These are phyloP conservation scores for Diplocarpon mali DNA, from an alignment of 2,329 filamentous ascomycete species.

Conservation along the genomic window DNA sequence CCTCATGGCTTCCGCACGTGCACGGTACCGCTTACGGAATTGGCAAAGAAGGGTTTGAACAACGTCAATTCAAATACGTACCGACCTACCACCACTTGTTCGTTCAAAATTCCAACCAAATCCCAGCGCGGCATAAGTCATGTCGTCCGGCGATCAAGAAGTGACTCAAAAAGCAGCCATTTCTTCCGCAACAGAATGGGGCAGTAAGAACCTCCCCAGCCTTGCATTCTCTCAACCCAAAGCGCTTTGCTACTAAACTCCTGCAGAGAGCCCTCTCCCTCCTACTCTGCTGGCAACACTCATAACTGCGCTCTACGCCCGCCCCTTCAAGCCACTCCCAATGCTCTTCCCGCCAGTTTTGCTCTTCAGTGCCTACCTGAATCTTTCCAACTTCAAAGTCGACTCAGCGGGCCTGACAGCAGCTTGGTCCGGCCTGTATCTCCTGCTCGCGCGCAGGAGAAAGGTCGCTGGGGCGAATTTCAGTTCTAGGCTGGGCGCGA, in stretches of 20 bases:
- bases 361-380: conserved; percentile 55
- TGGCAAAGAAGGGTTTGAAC: no score
- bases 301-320: conserved; percentile 53
- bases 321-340: conserved; percentile 54
- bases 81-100: no score
- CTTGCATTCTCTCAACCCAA: neutral
- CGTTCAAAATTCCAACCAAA: neutral
- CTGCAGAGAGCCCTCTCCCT: conserved; percentile 50
- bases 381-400: conserved; percentile 48
- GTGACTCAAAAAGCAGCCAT: conserved; percentile 31
- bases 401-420: conserved; percentile 53
- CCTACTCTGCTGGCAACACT: conserved; percentile 54
- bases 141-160: conserved; percentile 17
- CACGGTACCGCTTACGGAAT: no score
- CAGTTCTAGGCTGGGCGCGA: conserved; percentile 31
- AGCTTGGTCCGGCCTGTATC: conserved; percentile 54
- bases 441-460: conserved; percentile 49
- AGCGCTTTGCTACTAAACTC: neutral
- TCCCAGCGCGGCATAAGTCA: conserved; percentile 4
- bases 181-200: conserved; percentile 38
- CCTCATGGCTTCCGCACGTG: no score
- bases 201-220: conserved; percentile 32
- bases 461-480: conserved; percentile 24
- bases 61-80: no score
- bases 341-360: conserved; percentile 58